A percentile compares a stretch with the other conserved stretches of the same genome.
Evolutionary conservation across 371 early-diverging fungal genomes (phyloP).

Genomic region (Mycotypha africana): DNA sequence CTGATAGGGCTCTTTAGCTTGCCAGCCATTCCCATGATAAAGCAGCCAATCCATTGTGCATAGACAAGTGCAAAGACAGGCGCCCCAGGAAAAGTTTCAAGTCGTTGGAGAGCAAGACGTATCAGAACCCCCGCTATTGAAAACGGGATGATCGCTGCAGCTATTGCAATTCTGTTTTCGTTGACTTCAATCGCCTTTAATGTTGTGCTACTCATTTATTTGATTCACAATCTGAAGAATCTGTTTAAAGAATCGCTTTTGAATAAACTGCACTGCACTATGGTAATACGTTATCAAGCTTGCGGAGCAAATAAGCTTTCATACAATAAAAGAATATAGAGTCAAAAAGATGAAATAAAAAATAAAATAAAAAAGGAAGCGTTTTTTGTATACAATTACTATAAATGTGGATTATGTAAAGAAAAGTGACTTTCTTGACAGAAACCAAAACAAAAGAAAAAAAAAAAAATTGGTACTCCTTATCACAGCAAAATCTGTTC

Average conservation of each 20-base stretch:
- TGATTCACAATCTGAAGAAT: no score
- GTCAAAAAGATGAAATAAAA: no score
- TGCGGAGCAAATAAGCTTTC: no score
- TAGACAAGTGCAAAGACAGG: conserved; percentile 63
- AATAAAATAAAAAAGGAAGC: no score
- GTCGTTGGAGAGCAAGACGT: conserved; percentile 48
- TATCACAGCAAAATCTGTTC: neutral
- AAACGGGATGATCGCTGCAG: conserved; percentile 46
- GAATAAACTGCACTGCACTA: no score
- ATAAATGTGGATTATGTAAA: no score
- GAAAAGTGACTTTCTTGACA: neutral
- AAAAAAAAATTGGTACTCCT: neutral
- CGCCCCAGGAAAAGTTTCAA: conserved; percentile 52
- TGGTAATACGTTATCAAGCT: no score
- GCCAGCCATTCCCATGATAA: conserved; percentile 56
- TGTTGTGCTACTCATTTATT: no score
- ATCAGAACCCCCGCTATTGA: conserved; percentile 64
- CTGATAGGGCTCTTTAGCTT: conserved; percentile 15
- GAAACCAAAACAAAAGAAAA: neutral
- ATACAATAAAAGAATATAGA: no score
- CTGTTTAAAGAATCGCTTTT: no score
- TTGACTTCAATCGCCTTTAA: conserved; percentile 6
- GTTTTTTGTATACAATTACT: no score
- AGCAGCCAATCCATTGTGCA: conserved; percentile 71
- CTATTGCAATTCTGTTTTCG: conserved; percentile 34